Percentiles rank a stretch among this genome's conserved stretches.
phyloP scores from a whole-genome alignment of 495 filamentous ascomycete genomes.

The Rusavskia elegans region DNA sequence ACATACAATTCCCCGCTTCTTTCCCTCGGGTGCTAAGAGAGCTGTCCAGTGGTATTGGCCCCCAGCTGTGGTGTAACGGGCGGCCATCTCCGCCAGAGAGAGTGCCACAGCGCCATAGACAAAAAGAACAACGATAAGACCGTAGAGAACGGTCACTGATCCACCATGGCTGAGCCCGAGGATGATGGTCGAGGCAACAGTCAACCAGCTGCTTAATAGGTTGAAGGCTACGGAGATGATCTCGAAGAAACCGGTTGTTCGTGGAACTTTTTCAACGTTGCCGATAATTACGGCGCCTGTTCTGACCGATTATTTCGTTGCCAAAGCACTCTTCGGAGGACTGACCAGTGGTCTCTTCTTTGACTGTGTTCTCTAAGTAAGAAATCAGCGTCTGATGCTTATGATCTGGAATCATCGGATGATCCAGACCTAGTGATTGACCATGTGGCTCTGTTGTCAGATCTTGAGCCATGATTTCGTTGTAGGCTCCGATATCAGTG shows the following conservation, averaged over 20 bases:
- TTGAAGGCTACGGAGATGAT: conserved; percentile 23
- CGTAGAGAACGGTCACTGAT: conserved; percentile 19
- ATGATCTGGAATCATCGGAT: too few relatives aligned
- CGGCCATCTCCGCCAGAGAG: conserved; percentile 32
- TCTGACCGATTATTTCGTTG: not conserved
- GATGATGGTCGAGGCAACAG: conserved; percentile 17
- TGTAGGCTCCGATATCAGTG: too few relatives aligned
- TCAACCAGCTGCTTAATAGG: conserved; percentile 20
- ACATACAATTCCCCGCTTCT: conserved; percentile 2
- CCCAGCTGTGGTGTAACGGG: conserved; percentile 35
- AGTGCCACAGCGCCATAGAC: conserved; percentile 23
- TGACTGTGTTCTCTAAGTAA: not conserved
- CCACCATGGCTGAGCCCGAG: conserved; percentile 21
- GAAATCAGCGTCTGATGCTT: too few relatives aligned
- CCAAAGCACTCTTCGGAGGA: not conserved
- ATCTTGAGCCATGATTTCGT: too few relatives aligned
- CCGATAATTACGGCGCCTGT: conserved; percentile 2
- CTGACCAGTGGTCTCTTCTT: not conserved
- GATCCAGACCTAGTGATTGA: too few relatives aligned
- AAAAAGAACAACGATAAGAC: conserved; percentile 15
- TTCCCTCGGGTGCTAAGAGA: conserved; percentile 12
- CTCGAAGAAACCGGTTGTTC: conserved; percentile 1
- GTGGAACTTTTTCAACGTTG: conserved; percentile 1
- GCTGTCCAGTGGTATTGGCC: conserved; percentile 31
- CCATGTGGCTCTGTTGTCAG: too few relatives aligned